Conservation (phyloP, 805 yeast genomes). For the Wickerhamomyces chambardii region DNA sequence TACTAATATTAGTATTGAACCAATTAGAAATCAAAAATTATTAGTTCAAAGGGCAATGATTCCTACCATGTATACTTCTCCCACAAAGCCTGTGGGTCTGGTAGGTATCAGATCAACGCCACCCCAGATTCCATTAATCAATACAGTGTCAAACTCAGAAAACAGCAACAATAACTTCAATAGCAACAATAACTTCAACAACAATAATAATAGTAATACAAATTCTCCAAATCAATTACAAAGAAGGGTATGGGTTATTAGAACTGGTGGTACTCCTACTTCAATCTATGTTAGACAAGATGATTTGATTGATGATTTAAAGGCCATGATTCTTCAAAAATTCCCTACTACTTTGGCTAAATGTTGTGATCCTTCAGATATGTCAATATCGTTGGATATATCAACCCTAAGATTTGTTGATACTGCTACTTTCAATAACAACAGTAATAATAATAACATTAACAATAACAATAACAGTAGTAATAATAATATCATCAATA, state of each 20-base stretch:
- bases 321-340: slow-evolving; percentile 49
- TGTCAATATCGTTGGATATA: slow-evolving; percentile 25
- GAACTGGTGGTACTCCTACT: slow-evolving; percentile 52
- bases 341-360: slow-evolving; percentile 61
- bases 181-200: no score
- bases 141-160: no score
- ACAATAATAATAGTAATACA: no score
- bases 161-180: no score
- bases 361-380: slow-evolving; percentile 61
- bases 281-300: slow-evolving; percentile 49
- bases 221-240: slow-evolving; percentile 6
- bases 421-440: no score
- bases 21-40: no score
- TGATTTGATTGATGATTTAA: slow-evolving; percentile 79
- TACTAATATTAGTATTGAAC: background rate
- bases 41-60: no score
- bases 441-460: background rate
- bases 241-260: slow-evolving; percentile 47
- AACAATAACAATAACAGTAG: background rate
- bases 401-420: background rate
- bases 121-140: slow-evolving; percentile 7
- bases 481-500: no score
- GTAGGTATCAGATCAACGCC: background rate
- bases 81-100: background rate
- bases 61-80: background rate